Percentiles rank a stretch among this genome's conserved stretches.
These are phyloP conservation scores for Colletotrichum spaethianum DNA, from an alignment of 2,329 filamentous ascomycete genomes.

Conservation along the genomic window DNA sequence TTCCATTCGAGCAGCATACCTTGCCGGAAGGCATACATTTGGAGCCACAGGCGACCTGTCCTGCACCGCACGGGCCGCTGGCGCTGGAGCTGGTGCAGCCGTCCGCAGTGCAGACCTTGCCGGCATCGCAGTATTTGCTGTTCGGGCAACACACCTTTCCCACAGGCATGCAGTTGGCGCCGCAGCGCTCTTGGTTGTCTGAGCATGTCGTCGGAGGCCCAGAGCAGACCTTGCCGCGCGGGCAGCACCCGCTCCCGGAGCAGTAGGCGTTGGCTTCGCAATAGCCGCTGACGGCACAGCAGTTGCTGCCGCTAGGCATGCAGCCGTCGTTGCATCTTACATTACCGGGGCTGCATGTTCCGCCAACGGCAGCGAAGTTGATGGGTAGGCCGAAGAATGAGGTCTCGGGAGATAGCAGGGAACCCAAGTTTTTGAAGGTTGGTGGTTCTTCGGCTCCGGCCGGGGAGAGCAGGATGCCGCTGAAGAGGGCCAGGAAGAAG, in stretches of 20 bases:
- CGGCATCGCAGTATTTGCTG: conserved; percentile 47
- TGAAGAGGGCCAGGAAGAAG: not conserved
- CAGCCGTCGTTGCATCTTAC: not conserved
- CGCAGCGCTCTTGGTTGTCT: not conserved
- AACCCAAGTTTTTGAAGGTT: not conserved
- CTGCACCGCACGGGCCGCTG: conserved; percentile 44
- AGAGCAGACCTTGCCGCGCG: not conserved
- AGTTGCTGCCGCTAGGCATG: not conserved
- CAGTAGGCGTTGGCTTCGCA: conserved; percentile 2
- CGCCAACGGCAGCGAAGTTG: not conserved
- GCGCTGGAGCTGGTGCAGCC: conserved; percentile 51
- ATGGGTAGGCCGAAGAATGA: not conserved
- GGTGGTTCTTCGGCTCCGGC: not conserved
- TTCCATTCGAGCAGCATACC: conserved; percentile 49
- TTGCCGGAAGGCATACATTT: conserved; percentile 51
- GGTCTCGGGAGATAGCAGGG: not conserved
- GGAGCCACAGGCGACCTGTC: conserved; percentile 45
- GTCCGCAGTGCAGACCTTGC: conserved; percentile 47
- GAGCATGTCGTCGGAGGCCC: not conserved
- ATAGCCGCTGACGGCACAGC: not conserved
- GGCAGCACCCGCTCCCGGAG: conserved; percentile 2
- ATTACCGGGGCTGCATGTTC: not conserved
- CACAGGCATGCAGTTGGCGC: not conserved
- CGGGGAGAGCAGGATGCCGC: not conserved
- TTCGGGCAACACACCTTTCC: not conserved